Evolutionary conservation across 495 filamentous ascomycete species (phyloP), one percentile per base, ranked within the genome.

Genomic region (Talaromyces proteolyticus): DNA sequence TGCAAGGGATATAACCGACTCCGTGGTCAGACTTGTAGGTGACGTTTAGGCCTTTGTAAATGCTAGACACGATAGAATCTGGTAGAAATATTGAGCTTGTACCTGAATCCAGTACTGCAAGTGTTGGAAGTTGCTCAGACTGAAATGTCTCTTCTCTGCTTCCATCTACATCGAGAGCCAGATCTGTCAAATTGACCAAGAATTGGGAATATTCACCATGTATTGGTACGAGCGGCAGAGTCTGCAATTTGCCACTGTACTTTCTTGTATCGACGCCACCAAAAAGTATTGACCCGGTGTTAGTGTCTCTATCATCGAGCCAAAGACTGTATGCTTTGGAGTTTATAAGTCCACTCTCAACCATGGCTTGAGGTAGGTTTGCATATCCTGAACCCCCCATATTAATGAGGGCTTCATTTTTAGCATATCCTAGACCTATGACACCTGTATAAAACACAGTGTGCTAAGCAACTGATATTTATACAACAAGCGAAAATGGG

Each of bases 181-280:
- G 26, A 17, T 68, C 72, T 3, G 84, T 91, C 34, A 91, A 58
- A 16, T 82, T 87, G 65, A 94, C 82, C 55, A 87, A 60, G 63
- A 92, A 88, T 56, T 89, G 84, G 39, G 74, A 67, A 52, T 75
- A 84, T 39, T 71, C 56, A 18, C 76, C 75, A 12, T 54, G 62
- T 59, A 69, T 60, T 40, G 66, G 62, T 47, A 84, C 74, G 55
- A 93, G 75, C 3, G 89, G 89, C 2, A 93, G 67, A 12, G 81
- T 87, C 40, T 73, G 60, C 7, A 94, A 78, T 3, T 63, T 55
- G 20, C 85, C 86, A 1, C 55, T 58, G 66, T 80, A 93, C 55
- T 88, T 85, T 24, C 73, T 82, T 1, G 81, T 81, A 64, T 94
- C 84, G 52, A 94, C 77, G 47, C 89, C 89, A 22, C 89, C 89